phyloP scores from a whole-genome alignment of 345 rosid genomes.

The Melastoma malabathricum region DNA sequence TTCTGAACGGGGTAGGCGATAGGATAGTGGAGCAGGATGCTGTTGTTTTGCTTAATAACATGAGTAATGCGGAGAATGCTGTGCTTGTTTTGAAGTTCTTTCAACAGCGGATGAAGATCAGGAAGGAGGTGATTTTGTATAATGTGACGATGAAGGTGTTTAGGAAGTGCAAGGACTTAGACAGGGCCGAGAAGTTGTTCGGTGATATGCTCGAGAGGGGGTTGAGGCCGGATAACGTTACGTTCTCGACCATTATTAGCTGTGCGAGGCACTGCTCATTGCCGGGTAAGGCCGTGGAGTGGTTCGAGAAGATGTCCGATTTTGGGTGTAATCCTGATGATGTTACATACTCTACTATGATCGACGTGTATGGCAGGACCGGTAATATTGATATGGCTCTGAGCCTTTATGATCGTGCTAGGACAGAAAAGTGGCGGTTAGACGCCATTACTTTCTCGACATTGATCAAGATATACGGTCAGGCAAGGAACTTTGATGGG shows the following conservation, averaged over 20 bases:
- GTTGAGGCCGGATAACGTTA: conserved; percentile 53
- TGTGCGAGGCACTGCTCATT: conserved; percentile 51
- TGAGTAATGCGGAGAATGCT: conserved; percentile 61
- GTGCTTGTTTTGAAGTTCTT: conserved; percentile 42
- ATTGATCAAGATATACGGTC: conserved; percentile 57
- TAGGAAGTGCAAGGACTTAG: conserved; percentile 56
- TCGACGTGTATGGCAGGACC: conserved; percentile 70
- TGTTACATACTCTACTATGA: conserved; percentile 52
- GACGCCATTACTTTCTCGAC: conserved; percentile 51
- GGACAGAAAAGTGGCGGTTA: conserved; percentile 72
- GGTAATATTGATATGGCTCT: conserved; percentile 70
- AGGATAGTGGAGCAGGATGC: conserved; percentile 59
- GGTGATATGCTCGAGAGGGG: conserved; percentile 61
- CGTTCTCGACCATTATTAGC: conserved; percentile 63
- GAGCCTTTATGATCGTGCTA: conserved; percentile 79
- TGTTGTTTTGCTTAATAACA: conserved; percentile 64
- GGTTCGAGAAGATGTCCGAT: conserved; percentile 79
- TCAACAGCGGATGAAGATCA: conserved; percentile 24
- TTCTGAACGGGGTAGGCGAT: conserved; percentile 37
- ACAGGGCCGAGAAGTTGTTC: conserved; percentile 53
- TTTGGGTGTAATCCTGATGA: conserved; percentile 60
- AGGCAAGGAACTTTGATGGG: conserved; percentile 65
- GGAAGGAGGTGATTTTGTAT: conserved; percentile 48
- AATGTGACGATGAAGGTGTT: conserved; percentile 70
- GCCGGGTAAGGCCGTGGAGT: conserved; percentile 61